A percentile compares a stretch with the other conserved stretches of the same genome.
Conservation (phyloP, 1,284 basidiomycete species). For the Leccinum laetum region DNA sequence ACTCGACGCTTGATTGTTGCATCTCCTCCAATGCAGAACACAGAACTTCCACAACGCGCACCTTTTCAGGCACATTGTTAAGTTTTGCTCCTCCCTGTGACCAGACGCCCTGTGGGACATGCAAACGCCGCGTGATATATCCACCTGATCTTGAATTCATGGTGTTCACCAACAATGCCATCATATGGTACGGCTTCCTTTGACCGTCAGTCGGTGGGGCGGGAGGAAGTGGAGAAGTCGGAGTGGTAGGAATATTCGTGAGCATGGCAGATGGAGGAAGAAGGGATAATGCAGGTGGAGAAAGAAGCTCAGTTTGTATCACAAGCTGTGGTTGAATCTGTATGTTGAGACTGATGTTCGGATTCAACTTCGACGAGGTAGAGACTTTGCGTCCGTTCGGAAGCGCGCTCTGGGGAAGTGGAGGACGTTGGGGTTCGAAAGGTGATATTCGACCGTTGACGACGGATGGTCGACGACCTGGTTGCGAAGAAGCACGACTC, state of each 20-base stretch:
- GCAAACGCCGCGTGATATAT: conserved; percentile 85
- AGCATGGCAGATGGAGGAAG: conserved; percentile 53
- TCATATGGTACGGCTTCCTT: conserved; percentile 88
- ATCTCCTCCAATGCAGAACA: conserved; percentile 77
- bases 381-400: conserved; percentile 58
- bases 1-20: conserved; percentile 61
- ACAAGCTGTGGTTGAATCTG: conserved; percentile 44
- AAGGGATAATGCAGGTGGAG: conserved; percentile 42
- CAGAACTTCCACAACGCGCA: conserved; percentile 80
- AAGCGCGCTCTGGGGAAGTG: conserved; percentile 42
- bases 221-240: conserved; percentile 72
- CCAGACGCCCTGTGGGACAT: conserved; percentile 91
- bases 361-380: conserved; percentile 56
- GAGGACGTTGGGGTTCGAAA: conserved; percentile 45
- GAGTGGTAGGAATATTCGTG: conserved; percentile 63
- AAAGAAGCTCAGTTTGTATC: conserved; percentile 53
- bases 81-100: conserved; percentile 86
- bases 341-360: conserved; percentile 37
- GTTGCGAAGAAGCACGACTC: conserved; percentile 67
- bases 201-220: conserved; percentile 70
- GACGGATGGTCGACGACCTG: conserved; percentile 62
- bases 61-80: conserved; percentile 79
- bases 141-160: conserved; percentile 85
- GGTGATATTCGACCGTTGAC: conserved; percentile 48
- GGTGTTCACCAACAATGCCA: conserved; percentile 77